These are phyloP conservation scores for Pseudocercospora macadamiae DNA, from an alignment of 2,329 filamentous ascomycete species.

Conservation along the genomic window DNA sequence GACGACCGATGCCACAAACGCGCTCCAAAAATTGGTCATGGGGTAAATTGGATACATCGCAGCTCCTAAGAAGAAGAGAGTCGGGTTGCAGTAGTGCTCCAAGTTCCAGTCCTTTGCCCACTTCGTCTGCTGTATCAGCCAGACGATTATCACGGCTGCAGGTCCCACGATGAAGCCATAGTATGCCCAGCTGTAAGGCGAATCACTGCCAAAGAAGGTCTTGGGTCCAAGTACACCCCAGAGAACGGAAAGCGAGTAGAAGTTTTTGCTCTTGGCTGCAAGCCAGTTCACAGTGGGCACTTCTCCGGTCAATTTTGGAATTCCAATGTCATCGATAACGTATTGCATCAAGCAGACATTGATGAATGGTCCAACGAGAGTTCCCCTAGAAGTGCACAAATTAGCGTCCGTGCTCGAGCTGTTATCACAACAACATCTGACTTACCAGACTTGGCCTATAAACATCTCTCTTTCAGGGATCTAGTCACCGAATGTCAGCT, in stretches of 20 bases:
- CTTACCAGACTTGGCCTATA: constrained; percentile 36
- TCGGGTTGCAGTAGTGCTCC: constrained; percentile 18
- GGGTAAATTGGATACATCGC: constrained; percentile 13
- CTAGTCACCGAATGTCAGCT: not conserved
- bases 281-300: constrained; percentile 17
- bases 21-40: constrained; percentile 18
- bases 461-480: constrained; percentile 44
- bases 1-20: constrained; percentile 12
- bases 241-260: constrained; percentile 35
- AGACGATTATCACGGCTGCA: constrained; percentile 16
- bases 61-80: constrained; percentile 19
- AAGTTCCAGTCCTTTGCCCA: constrained; percentile 20
- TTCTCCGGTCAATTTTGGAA: constrained; percentile 36
- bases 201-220: constrained; percentile 20
- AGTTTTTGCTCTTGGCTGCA: constrained; percentile 17
- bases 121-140: constrained; percentile 13
- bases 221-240: constrained; percentile 43
- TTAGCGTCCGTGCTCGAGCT: not conserved
- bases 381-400: constrained; percentile 27
- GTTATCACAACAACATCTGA: not conserved
- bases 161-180: constrained; percentile 23
- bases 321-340: constrained; percentile 42
- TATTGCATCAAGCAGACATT: constrained; percentile 39
- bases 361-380: constrained; percentile 27
- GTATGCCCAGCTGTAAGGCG: constrained; percentile 21